Conservation (phyloP, 2,329 filamentous ascomycete species). For the Helminthosporium solani region DNA sequence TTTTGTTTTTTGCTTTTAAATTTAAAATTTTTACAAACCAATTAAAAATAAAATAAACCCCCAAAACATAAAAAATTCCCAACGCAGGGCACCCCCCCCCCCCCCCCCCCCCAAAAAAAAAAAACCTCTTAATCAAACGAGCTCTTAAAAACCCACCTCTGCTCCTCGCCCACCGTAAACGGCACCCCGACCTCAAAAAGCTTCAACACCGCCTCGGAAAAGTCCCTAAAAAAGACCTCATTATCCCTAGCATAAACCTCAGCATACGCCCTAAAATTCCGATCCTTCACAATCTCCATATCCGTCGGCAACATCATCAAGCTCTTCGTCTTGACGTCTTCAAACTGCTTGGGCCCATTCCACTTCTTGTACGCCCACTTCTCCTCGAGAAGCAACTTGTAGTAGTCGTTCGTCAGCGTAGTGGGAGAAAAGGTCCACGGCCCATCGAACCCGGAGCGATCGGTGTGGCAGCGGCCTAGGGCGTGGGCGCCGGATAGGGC, state of each 20-base stretch:
- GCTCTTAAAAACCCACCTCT: slow-evolving; percentile 50
- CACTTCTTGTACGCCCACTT: slow-evolving; percentile 98
- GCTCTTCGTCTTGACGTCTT: slow-evolving; percentile 82
- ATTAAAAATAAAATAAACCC: no score
- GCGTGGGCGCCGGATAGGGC: slow-evolving; percentile 82
- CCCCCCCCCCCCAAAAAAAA: background rate
- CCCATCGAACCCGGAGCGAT: slow-evolving; percentile 86
- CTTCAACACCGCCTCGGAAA: slow-evolving; percentile 73
- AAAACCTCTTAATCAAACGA: slow-evolving; percentile 38
- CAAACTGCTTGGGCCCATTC: slow-evolving; percentile 87
- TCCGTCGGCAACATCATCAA: slow-evolving; percentile 98
- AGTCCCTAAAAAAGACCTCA: slow-evolving; percentile 91
- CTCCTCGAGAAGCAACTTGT: slow-evolving; percentile 80
- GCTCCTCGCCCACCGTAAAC: slow-evolving; percentile 60
- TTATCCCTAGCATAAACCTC: slow-evolving; percentile 91
- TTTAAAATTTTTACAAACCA: no score
- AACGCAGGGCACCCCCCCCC: no score
- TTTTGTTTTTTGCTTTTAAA: no score
- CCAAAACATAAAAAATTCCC: no score
- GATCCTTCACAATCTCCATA: slow-evolving; percentile 83
- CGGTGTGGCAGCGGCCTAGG: slow-evolving; percentile 82
- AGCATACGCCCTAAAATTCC: slow-evolving; percentile 76
- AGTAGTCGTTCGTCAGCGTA: slow-evolving; percentile 93
- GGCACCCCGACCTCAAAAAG: slow-evolving; percentile 95
- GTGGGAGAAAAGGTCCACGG: slow-evolving; percentile 76